A percentile compares a stretch with the other conserved stretches of the same genome.
These are phyloP conservation scores for Tulasnella sp. DNA, from an alignment of 768 basidiomycete species.

Conservation along the genomic window DNA sequence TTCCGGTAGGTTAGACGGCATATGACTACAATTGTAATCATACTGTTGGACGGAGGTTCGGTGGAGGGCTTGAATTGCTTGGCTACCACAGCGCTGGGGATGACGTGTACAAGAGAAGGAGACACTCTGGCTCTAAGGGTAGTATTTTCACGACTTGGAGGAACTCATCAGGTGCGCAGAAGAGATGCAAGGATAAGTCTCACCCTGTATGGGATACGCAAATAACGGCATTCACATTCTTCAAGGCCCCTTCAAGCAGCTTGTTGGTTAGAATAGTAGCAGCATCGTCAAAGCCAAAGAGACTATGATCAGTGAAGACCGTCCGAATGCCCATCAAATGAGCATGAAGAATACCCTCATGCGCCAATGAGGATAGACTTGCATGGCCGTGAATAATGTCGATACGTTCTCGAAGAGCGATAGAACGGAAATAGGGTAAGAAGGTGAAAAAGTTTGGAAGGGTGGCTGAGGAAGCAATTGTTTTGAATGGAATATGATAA, in stretches of 20 bases:
- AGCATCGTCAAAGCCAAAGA: slow-evolving; percentile 95
- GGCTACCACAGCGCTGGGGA: slow-evolving; percentile 83
- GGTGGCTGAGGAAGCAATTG: slow-evolving; percentile 85
- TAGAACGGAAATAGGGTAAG: slow-evolving; percentile 81
- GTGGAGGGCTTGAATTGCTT: slow-evolving; percentile 67
- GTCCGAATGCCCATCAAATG: slow-evolving; percentile 78
- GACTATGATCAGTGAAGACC: slow-evolving; percentile 91
- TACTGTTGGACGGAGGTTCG: slow-evolving; percentile 27
- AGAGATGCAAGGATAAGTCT: slow-evolving; percentile 20
- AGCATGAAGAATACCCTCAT: slow-evolving; percentile 84
- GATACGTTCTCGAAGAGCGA: slow-evolving; percentile 75
- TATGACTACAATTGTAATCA: slow-evolving; percentile 79
- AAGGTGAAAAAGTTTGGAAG: slow-evolving; percentile 89
- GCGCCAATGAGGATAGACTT: slow-evolving; percentile 75
- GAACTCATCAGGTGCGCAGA: background rate
- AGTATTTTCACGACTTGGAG: slow-evolving; percentile 87
- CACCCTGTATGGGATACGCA: slow-evolving; percentile 97
- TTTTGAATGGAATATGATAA: slow-evolving; percentile 82
- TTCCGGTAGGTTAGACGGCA: slow-evolving; percentile 90
- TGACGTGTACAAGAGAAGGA: slow-evolving; percentile 62
- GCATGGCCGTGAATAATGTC: slow-evolving; percentile 87
- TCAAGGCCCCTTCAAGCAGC: slow-evolving; percentile 69
- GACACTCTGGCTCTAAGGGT: slow-evolving; percentile 75
- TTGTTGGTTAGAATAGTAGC: slow-evolving; percentile 97
- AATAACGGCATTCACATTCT: slow-evolving; percentile 87